Base-by-base conservation (phyloP, 305 asterid genomes). In the Fraxinus dipetala region DNA sequence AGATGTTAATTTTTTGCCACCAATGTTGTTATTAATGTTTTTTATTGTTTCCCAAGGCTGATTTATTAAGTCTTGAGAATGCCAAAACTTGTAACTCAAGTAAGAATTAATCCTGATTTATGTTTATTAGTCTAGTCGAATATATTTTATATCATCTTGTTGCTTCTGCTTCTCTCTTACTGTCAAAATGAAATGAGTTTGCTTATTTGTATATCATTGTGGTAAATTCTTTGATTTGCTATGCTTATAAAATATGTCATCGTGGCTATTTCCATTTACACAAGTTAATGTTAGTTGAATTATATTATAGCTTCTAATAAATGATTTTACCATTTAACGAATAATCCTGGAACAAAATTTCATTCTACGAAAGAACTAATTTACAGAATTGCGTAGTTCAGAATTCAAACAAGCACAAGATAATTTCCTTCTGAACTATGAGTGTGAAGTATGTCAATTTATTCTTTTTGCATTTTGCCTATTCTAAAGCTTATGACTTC, bases 361-460 rank as follows among this genome's bases (percentile, higher is more conserved):
- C 18, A 48, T 48, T 16, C 59, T 48, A 48, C 1, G 59, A 48
- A 43, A 13, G 59, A 48, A 48, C 20, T 13, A 14, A 48, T 48
- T 48, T 48, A 48, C 59, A 48, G 6, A 14, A 48, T 13, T 48
- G 59, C 59, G 6, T 0, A 48, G 59, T 48, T 14, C 56, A 11
- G 56, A 45, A 45, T 13, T 45, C 56, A 43, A 2, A 43, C 51
- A 43, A 43, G 16, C 51, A 45, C 56, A 45, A 14, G 45, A 38
- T 45, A 13, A 45, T 45, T 45, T 45, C 56, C 18, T 13, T 45
- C 6, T 45, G 56, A 89, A 76, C 43, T 84, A 69, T 77, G 76
- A 16, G 45, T 0, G 45, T 38, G 1, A 38, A 38, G 45, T 7
- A 38, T 38, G 10, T 38, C 45, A 38, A 38, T 38, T 38, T 38